Evolutionary conservation across 352 stramenopile species (phyloP).

Genomic region (Phytophthora ramorum): DNA sequence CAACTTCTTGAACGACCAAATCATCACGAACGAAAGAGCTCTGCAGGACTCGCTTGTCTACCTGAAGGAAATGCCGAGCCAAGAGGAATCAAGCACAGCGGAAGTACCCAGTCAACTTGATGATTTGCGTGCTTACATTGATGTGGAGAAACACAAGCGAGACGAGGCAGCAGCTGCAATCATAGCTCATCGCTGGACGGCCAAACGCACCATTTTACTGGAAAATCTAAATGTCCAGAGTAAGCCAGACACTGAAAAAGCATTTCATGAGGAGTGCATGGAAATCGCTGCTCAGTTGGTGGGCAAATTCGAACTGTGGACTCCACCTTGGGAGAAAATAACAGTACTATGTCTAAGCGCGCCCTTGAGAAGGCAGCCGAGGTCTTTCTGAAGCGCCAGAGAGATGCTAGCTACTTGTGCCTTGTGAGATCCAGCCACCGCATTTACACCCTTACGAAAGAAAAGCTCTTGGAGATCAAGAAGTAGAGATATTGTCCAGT

Average conservation of each 20-base stretch:
- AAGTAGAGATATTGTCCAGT: background rate
- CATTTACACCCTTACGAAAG: constrained; percentile 24
- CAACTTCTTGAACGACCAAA: constrained; percentile 41
- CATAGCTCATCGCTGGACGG: constrained; percentile 16
- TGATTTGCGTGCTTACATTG: constrained; percentile 38
- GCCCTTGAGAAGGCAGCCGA: constrained; percentile 11
- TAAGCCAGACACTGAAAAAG: constrained; percentile 15
- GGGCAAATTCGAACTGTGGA: background rate
- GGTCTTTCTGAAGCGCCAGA: constrained; percentile 16
- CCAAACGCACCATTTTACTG: constrained; percentile 3
- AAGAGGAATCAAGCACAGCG: constrained; percentile 24
- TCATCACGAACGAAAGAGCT: constrained; percentile 42
- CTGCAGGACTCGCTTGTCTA: constrained; percentile 33
- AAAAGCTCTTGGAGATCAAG: constrained; percentile 1
- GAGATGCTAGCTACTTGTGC: constrained; percentile 22
- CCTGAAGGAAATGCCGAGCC: constrained; percentile 26
- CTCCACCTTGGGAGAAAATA: background rate
- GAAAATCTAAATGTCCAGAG: constrained; percentile 15
- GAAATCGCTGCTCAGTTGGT: constrained; percentile 21
- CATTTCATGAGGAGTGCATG: constrained; percentile 24
- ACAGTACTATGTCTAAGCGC: background rate
- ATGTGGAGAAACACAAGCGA: constrained; percentile 35
- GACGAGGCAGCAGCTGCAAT: constrained; percentile 20
- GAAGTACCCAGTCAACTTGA: constrained; percentile 39
- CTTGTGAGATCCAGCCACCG: constrained; percentile 12